Evolutionary conservation across 371 early-diverging fungal species (phyloP).

Genomic region (Apophysomyces variabilis): DNA sequence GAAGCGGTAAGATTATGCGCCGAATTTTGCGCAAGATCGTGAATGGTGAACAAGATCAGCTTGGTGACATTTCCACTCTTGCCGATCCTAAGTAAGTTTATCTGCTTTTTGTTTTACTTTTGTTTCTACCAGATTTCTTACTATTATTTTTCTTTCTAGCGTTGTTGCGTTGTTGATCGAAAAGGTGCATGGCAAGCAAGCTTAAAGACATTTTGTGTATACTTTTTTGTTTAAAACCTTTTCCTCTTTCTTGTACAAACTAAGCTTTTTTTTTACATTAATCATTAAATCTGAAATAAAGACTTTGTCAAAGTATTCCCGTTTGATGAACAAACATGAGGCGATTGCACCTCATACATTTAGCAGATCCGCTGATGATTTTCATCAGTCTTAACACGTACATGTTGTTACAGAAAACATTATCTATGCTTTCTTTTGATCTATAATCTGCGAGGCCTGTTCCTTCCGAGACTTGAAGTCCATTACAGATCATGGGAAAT

Average conservation of each 20-base stretch:
- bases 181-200: slow-evolving; percentile 23
- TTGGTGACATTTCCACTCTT: slow-evolving; percentile 90
- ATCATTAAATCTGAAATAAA: no score
- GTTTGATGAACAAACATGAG: no score
- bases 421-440: no score
- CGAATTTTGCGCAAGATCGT: slow-evolving; percentile 94
- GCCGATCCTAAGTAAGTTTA: slow-evolving; percentile 68
- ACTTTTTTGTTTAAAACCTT: slow-evolving; percentile 4
- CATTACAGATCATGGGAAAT: no score
- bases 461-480: no score
- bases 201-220: slow-evolving; percentile 2
- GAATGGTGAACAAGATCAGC: slow-evolving; percentile 78
- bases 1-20: slow-evolving; percentile 97
- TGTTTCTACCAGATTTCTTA: neutral
- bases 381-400: no score
- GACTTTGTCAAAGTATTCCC: no score
- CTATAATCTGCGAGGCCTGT: no score
- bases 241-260: slow-evolving; percentile 9
- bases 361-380: no score
- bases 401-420: no score
- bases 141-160: neutral
- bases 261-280: neutral
- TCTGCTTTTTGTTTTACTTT: no score
- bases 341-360: no score
- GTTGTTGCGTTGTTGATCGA: slow-evolving; percentile 21